A percentile compares a stretch with the other conserved stretches of the same genome.
These are phyloP conservation scores for Eremothecium cymbalariae DNA, from an alignment of 1,139 yeast genomes.

Conservation along the genomic window DNA sequence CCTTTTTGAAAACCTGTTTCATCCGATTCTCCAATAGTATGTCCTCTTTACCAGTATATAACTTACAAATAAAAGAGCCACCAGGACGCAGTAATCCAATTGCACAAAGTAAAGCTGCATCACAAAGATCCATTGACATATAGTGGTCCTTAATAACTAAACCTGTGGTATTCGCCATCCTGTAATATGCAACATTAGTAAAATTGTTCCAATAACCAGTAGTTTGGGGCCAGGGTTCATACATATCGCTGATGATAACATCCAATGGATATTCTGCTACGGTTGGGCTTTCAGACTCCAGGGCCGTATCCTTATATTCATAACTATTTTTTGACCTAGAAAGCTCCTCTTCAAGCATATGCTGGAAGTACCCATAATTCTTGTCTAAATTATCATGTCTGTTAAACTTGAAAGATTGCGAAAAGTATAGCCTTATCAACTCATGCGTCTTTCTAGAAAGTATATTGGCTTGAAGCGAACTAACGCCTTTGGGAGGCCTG, in stretches of 20 bases:
- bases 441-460: slow-evolving; percentile 59
- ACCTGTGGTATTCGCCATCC: slow-evolving; percentile 73
- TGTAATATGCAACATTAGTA: slow-evolving; percentile 64
- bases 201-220: slow-evolving; percentile 63
- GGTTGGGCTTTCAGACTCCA: slow-evolving; percentile 8
- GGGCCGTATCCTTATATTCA: slow-evolving; percentile 15
- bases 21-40: slow-evolving; percentile 48
- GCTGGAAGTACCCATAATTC: slow-evolving; percentile 25
- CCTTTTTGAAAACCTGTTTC: slow-evolving; percentile 49
- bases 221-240: slow-evolving; percentile 61
- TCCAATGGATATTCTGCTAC: slow-evolving; percentile 41
- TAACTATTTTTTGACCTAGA: slow-evolving; percentile 12
- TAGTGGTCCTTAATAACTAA: slow-evolving; percentile 53
- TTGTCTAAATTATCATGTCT: slow-evolving; percentile 22
- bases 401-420: slow-evolving; percentile 35
- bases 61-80: slow-evolving; percentile 70
- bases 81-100: slow-evolving; percentile 57
- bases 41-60: slow-evolving; percentile 66
- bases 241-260: slow-evolving; percentile 79
- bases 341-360: slow-evolving; percentile 15
- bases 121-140: slow-evolving; percentile 65
- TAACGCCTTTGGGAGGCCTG: slow-evolving; percentile 71
- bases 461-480: slow-evolving; percentile 81
- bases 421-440: slow-evolving; percentile 49
- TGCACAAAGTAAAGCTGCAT: slow-evolving; percentile 76